These are phyloP conservation scores for Aspergillus sp. DNA, from an alignment of 2,329 filamentous ascomycete species.

Conservation along the genomic window DNA sequence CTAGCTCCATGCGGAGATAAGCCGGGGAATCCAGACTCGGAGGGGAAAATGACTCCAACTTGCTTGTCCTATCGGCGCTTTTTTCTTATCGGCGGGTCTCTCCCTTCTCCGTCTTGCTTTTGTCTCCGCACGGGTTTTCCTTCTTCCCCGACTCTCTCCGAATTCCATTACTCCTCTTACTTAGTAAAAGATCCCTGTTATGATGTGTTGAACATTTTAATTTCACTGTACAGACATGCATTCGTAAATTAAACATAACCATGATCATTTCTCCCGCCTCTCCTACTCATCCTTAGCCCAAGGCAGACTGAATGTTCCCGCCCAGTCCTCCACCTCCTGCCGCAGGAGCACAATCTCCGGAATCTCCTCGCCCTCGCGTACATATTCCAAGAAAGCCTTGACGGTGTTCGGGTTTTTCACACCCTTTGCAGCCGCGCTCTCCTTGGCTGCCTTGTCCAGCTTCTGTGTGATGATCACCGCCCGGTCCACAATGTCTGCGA, in stretches of 20 bases:
- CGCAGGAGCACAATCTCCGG: slow-evolving; percentile 80
- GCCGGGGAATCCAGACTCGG: not conserved
- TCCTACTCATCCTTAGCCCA: slow-evolving; percentile 63
- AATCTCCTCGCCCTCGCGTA: slow-evolving; percentile 76
- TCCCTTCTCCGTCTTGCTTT: not conserved
- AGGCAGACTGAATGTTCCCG: slow-evolving; percentile 86
- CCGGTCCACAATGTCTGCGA: slow-evolving; percentile 82
- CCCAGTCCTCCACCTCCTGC: slow-evolving; percentile 90
- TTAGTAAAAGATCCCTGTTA: not conserved
- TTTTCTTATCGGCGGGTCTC: not conserved
- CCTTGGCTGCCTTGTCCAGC: slow-evolving; percentile 65
- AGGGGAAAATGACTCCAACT: not conserved
- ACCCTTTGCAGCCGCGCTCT: slow-evolving; percentile 78
- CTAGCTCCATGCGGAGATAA: slow-evolving; percentile 1
- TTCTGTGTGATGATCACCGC: slow-evolving; percentile 77
- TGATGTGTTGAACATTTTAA: slow-evolving; percentile 18
- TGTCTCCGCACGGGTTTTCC: not conserved
- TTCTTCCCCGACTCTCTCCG: not conserved
- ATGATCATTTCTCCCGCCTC: slow-evolving; percentile 1
- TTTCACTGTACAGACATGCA: slow-evolving; percentile 19
- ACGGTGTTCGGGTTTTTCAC: slow-evolving; percentile 97
- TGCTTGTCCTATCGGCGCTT: not conserved
- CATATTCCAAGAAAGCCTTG: slow-evolving; percentile 95
- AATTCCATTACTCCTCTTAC: not conserved
- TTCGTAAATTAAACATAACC: slow-evolving; percentile 9